Evolutionary conservation across 805 yeast species (phyloP), one percentile per base, ranked within the genome.

Genomic region (Candida orba): DNA sequence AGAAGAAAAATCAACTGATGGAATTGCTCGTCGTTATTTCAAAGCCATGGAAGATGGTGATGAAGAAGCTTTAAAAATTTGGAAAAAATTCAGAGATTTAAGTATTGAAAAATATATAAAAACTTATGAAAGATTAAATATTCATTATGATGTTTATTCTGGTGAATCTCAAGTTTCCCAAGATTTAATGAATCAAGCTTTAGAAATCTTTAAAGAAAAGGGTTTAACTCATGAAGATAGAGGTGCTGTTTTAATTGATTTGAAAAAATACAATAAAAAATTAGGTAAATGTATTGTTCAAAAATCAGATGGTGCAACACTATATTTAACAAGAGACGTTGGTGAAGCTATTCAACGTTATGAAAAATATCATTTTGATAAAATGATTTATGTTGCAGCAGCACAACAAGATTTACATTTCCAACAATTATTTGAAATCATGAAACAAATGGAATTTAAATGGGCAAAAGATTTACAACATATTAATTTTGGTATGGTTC

Each of bases 401-500:
- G 72, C 84, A 42, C 99, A 93, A 70, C 99, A 93, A 72, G 98
- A 93, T 66, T 76, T 93, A 56, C 97, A 93, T 63, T 72, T 78
- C 51, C 90, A 90, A 44, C 99, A 93, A 69, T 86, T 93, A 64
- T 91, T 93, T 66, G 95, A 89, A 68, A 87, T 89, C 53, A 72
- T 93, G 61, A 90, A 90, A 57, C 86, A 86, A 67, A 76, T 91
- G 84, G 96, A 87, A 37, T 79, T 74, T 63, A 82, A 78, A 49
- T 93, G 96, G 96, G 90, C 95, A 40, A 69, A 77, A 51, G 75
- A 73, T 46, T 71, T 91, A 55, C 75, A 74, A 58, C 98, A 91
- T 65, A 76, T 93, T 56, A 91, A 84, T 68, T 93, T 90, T 56
- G 99, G 99, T 66, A 84, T 93, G 95, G 99, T 93, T 40, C 84